Evolutionary conservation across 2,329 filamentous ascomycete genomes (phyloP).

Genomic region (Nothomitra cinnamomea): DNA sequence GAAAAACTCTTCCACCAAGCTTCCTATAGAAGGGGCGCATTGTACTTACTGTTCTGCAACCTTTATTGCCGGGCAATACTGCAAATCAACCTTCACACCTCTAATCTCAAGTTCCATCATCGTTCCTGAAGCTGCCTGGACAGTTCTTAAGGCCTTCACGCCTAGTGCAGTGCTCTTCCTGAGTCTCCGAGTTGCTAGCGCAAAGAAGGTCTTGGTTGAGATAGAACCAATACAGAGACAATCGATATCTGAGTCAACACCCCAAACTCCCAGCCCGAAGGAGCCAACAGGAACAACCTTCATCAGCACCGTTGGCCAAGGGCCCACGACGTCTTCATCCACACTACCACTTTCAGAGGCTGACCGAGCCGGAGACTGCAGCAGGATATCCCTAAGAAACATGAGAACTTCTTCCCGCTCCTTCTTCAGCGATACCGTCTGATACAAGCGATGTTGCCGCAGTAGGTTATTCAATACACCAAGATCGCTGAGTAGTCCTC

Average conservation of each 20-base stretch:
- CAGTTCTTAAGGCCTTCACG: slow-evolving; percentile 37
- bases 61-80: slow-evolving; percentile 43
- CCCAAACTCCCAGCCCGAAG: slow-evolving; percentile 46
- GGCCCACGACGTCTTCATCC: slow-evolving; percentile 12
- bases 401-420: slow-evolving; percentile 31
- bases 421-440: slow-evolving; percentile 22
- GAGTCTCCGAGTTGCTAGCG: slow-evolving; percentile 38
- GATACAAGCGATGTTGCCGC: slow-evolving; percentile 25
- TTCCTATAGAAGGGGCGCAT: neutral
- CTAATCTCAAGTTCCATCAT: slow-evolving; percentile 47
- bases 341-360: slow-evolving; percentile 2
- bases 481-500: slow-evolving; percentile 10
- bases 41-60: slow-evolving; percentile 32
- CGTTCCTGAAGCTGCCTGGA: slow-evolving; percentile 40
- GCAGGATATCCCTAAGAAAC: slow-evolving; percentile 27
- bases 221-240: slow-evolving; percentile 47
- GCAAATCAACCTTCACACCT: slow-evolving; percentile 43
- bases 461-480: slow-evolving; percentile 25
- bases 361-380: slow-evolving; percentile 16
- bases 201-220: slow-evolving; percentile 43
- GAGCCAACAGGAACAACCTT: slow-evolving; percentile 47
- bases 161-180: slow-evolving; percentile 27
- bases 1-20: neutral
- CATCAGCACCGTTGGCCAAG: slow-evolving; percentile 20
- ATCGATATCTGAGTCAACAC: slow-evolving; percentile 42